Base-by-base conservation (phyloP, 1,284 basidiomycete species). In the Meira nashicola region DNA sequence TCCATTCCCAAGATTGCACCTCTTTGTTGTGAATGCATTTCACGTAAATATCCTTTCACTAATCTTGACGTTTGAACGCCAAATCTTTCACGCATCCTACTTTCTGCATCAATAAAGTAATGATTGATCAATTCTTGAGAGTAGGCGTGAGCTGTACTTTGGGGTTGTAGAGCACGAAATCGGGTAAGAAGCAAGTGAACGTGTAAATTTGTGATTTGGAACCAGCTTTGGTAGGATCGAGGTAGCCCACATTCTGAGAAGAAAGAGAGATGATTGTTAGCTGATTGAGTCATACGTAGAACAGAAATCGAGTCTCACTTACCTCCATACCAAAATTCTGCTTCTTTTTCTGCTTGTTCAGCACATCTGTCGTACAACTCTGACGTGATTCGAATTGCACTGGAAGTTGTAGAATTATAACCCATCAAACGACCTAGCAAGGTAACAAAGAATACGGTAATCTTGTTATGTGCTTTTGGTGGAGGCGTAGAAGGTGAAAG, bases 161-260 rank as follows among this genome's bases (percentile, higher is more conserved):
- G 83, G 2, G 82, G 71, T 1, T 89, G 89, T 6, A 98, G 85
- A 0, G 90, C 86, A 12, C 94, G 89, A 25, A 97, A 84, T 19
- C 94, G 89, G 49, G 90, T 87, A 8, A 88, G 87, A 51, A 96
- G 85, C 59, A 97, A 83, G 86, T 93, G 92, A 57, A 97, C 82
- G 79, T 98, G 93, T 41, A 97, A 83, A 65, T 94, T 92, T 47
- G 92, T 92, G 56, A 97, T 82, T 28, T 91, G 91, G 81, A 97
- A 97, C 90, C 93, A 98, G 5, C 92, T 90, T 78, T 97, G 93
- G 79, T 96, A 96, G 0, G 94, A 96, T 7, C 88, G 87, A 2
- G 94, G 93, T 12, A 98, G 82, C 53, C 83, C 83, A 74, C 91
- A 96, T 66, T 87, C 93, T 92, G 67, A 11, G 5, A 40, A 6